Conservation (phyloP, 2,329 filamentous ascomycete genomes). For the Chaetomium olivaceum region DNA sequence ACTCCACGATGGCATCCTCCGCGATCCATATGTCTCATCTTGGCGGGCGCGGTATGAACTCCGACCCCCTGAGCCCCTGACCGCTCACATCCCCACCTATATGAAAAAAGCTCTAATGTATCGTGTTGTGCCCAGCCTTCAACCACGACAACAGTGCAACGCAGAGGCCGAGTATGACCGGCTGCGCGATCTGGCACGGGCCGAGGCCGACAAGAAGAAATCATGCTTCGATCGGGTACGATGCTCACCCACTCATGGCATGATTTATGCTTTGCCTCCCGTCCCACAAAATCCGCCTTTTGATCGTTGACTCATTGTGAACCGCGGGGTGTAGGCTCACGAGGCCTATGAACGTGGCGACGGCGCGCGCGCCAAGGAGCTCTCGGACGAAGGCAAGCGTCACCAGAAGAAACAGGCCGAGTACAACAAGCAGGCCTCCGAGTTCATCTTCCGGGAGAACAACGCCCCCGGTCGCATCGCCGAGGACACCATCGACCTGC, state of each 20-base stretch:
- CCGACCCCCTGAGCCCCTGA: slow-evolving; percentile 1
- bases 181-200: slow-evolving; percentile 77
- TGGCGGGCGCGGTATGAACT: slow-evolving; percentile 47
- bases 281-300: background rate
- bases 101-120: slow-evolving; percentile 20
- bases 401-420: slow-evolving; percentile 83
- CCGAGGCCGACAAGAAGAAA: slow-evolving; percentile 76
- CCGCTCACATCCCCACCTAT: slow-evolving; percentile 2
- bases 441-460: slow-evolving; percentile 95
- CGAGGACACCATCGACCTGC: slow-evolving; percentile 85
- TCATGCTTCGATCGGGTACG: slow-evolving; percentile 72
- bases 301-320: slow-evolving; percentile 2
- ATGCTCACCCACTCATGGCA: slow-evolving; percentile 19
- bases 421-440: slow-evolving; percentile 87
- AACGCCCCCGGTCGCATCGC: slow-evolving; percentile 75
- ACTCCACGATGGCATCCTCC: slow-evolving; percentile 29
- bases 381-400: slow-evolving; percentile 75
- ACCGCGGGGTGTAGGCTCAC: slow-evolving; percentile 54
- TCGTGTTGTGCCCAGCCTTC: slow-evolving; percentile 58
- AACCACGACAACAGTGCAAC: slow-evolving; percentile 66
- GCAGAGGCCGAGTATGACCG: slow-evolving; percentile 89
- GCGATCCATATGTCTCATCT: slow-evolving; percentile 47
- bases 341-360: slow-evolving; percentile 83
- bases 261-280: background rate
- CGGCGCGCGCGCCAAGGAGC: slow-evolving; percentile 76